Evolutionary conservation across 805 yeast genomes (phyloP).

Genomic region (Spathaspora gorwiae): DNA sequence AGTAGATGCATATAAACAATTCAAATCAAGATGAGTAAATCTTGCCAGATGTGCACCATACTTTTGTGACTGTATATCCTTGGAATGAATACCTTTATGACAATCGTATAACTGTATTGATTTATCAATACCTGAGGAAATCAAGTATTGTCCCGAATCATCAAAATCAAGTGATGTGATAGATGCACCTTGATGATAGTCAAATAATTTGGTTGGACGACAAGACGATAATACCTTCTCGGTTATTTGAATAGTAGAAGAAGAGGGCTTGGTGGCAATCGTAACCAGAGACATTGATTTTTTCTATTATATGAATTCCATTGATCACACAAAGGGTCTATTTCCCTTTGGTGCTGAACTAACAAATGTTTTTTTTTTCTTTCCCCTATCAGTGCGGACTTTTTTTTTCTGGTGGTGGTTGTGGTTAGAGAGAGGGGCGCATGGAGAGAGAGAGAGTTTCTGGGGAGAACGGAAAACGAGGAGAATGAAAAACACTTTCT

Average conservation of each 20-base stretch:
- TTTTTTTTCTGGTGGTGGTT: no score
- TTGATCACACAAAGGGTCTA: no score
- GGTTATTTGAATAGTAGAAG: constrained; percentile 23
- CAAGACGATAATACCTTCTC: constrained; percentile 23
- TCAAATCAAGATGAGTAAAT: constrained; percentile 70
- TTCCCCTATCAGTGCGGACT: no score
- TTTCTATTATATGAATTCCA: no score
- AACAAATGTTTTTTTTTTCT: no score
- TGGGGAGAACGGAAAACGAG: no score
- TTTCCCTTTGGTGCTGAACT: no score
- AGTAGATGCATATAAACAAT: constrained; percentile 82
- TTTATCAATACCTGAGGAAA: constrained; percentile 78
- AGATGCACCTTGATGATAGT: constrained; percentile 48
- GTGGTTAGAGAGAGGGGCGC: no score
- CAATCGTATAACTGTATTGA: constrained; percentile 79
- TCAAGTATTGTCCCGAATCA: constrained; percentile 71
- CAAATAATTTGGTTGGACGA: constrained; percentile 45
- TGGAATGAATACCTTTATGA: constrained; percentile 59
- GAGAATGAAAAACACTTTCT: no score
- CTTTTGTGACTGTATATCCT: constrained; percentile 76
- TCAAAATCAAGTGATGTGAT: constrained; percentile 75
- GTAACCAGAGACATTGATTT: constrained; percentile 1
- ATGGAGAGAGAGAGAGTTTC: no score
- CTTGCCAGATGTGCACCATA: constrained; percentile 87
- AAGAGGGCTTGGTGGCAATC: constrained; percentile 6